Evolutionary conservation across 805 yeast species (phyloP).

Genomic region (Starmerella sp.): DNA sequence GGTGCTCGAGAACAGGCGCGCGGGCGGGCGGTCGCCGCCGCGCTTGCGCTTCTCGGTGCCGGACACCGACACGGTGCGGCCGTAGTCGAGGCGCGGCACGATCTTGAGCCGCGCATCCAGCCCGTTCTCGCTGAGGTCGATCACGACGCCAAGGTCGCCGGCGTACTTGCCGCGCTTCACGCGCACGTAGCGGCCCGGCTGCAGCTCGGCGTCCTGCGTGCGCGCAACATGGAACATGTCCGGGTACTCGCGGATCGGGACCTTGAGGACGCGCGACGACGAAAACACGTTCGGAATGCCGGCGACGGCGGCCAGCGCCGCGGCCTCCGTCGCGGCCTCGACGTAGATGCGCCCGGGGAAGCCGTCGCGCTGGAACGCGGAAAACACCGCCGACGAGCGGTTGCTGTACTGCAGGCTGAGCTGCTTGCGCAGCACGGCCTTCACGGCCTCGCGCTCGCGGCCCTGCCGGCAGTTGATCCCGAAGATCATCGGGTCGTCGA

Average conservation of each 20-base stretch:
- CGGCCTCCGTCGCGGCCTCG: slow-evolving; percentile 88
- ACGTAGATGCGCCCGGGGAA: slow-evolving; percentile 86
- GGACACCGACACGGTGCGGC: slow-evolving; percentile 34
- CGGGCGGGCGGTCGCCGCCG: slow-evolving; percentile 61
- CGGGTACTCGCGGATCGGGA: slow-evolving; percentile 92
- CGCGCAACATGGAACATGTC: slow-evolving; percentile 82
- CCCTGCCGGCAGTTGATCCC: slow-evolving; percentile 91
- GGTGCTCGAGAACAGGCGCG: slow-evolving; percentile 73
- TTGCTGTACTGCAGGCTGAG: slow-evolving; percentile 62
- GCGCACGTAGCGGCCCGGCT: slow-evolving; percentile 88
- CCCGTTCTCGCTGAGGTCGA: slow-evolving; percentile 86
- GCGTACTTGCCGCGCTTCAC: slow-evolving; percentile 83
- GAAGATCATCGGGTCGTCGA: slow-evolving; percentile 92
- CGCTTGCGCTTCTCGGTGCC: slow-evolving; percentile 45
- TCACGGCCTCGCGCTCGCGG: slow-evolving; percentile 80
- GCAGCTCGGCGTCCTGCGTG: slow-evolving; percentile 73
- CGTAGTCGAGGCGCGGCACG: slow-evolving; percentile 90
- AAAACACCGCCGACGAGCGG: slow-evolving; percentile 69
- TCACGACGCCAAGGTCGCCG: slow-evolving; percentile 87
- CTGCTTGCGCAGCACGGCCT: slow-evolving; percentile 74
- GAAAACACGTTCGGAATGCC: slow-evolving; percentile 82
- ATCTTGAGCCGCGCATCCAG: slow-evolving; percentile 86
- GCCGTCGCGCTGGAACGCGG: slow-evolving; percentile 89
- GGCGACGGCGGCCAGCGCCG: slow-evolving; percentile 74
- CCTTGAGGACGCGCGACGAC: slow-evolving; percentile 57